phyloP scores from a whole-genome alignment of 768 basidiomycete species.

The Leccinum subtestaceum region DNA sequence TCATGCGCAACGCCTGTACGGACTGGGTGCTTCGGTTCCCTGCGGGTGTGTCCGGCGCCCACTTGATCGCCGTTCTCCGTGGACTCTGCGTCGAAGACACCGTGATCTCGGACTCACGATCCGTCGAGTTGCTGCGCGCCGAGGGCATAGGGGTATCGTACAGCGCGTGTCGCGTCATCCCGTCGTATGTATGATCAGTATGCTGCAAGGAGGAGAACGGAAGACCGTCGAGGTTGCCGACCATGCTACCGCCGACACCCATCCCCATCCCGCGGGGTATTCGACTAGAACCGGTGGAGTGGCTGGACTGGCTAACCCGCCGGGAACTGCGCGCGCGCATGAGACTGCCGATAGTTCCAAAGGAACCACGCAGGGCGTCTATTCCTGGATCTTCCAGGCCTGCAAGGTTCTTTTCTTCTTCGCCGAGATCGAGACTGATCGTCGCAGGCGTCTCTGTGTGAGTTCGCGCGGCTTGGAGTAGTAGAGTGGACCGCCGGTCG shows the following conservation, averaged over 20 bases:
- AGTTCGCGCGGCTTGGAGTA: slow-evolving; percentile 79
- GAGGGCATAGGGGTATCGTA: slow-evolving; percentile 83
- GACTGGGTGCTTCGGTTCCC: slow-evolving; percentile 45
- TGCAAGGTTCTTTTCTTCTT: slow-evolving; percentile 59
- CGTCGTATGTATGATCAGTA: slow-evolving; percentile 39
- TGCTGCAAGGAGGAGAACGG: slow-evolving; percentile 25
- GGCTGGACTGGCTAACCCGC: slow-evolving; percentile 49
- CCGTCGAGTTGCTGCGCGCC: slow-evolving; percentile 32
- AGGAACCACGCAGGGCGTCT: slow-evolving; percentile 86
- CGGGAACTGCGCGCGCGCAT: slow-evolving; percentile 65
- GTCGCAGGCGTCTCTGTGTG: slow-evolving; percentile 55
- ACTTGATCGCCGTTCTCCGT: slow-evolving; percentile 66
- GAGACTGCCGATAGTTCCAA: slow-evolving; percentile 89
- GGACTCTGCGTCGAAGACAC: slow-evolving; percentile 30
- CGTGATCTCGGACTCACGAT: slow-evolving; percentile 37
- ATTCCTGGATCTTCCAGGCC: slow-evolving; percentile 89
- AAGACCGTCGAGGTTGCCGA: slow-evolving; percentile 24
- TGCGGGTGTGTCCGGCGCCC: slow-evolving; percentile 56
- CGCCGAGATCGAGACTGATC: slow-evolving; percentile 34
- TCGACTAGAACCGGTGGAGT: slow-evolving; percentile 23
- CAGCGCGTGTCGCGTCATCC: slow-evolving; percentile 76
- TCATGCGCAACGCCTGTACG: slow-evolving; percentile 35
- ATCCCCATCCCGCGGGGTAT: slow-evolving; percentile 20
- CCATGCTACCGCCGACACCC: slow-evolving; percentile 28
- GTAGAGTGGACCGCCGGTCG: slow-evolving; percentile 85